Conservation (phyloP, 768 basidiomycete species). For the Tylopilus vinaceipallidus region DNA sequence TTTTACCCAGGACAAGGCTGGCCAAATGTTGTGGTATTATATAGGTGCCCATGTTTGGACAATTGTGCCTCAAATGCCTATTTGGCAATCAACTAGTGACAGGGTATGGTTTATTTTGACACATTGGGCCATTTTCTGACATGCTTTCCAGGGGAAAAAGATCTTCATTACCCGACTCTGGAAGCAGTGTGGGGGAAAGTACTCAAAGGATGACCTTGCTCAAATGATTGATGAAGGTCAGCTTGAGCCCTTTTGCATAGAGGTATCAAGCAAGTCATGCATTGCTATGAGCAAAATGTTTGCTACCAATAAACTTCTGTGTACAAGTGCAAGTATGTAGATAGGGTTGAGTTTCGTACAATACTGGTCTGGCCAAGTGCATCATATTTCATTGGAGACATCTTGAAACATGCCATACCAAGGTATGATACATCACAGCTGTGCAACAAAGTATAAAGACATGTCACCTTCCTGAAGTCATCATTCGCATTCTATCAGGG, state of each 20-base stretch:
- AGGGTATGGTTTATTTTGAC: constrained; percentile 27
- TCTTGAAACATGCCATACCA: not conserved
- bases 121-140: not conserved
- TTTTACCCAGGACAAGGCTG: constrained; percentile 30
- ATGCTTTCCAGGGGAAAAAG: constrained; percentile 28
- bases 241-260: constrained; percentile 46
- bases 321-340: constrained; percentile 10
- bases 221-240: constrained; percentile 38
- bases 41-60: constrained; percentile 50
- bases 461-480: constrained; percentile 40
- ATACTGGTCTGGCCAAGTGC: too few species aligned
- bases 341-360: too few species aligned
- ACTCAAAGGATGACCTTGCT: constrained; percentile 35
- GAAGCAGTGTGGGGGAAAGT: constrained; percentile 34
- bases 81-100: constrained; percentile 41
- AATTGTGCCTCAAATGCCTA: constrained; percentile 23
- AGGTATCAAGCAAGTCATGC: constrained; percentile 31
- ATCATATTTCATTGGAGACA: not conserved
- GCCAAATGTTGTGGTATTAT: constrained; percentile 42
- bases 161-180: constrained; percentile 35
- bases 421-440: not conserved
- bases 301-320: constrained; percentile 19
- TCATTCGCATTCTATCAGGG: constrained; percentile 81
- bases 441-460: not conserved
- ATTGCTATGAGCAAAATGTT: constrained; percentile 22